These are phyloP conservation scores for Candida peoriensis DNA, from an alignment of 805 yeast species.

Conservation along the genomic window DNA sequence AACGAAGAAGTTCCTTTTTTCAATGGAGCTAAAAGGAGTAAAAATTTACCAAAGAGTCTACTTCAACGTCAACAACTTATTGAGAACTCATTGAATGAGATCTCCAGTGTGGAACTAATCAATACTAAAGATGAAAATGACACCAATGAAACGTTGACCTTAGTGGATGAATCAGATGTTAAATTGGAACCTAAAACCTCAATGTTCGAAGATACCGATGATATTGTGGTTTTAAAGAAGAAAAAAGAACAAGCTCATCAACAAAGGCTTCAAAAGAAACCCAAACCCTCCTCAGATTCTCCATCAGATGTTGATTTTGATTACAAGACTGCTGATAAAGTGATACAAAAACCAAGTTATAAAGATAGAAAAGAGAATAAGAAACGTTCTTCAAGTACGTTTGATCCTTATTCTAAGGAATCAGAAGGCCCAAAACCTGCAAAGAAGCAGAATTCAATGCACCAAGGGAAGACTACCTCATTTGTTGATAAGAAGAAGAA, in stretches of 20 bases:
- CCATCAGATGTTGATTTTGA: slow-evolving; percentile 32
- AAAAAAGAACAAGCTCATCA: slow-evolving; percentile 5
- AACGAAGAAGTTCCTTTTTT: slow-evolving; percentile 5
- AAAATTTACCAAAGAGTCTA: background rate
- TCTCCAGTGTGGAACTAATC: background rate
- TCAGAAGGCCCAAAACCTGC: slow-evolving; percentile 51
- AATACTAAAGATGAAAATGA: background rate
- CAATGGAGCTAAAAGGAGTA: background rate
- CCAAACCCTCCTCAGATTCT: background rate
- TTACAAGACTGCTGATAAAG: slow-evolving; percentile 38
- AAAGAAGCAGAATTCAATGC: slow-evolving; percentile 30
- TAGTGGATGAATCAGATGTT: background rate
- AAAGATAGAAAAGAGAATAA: slow-evolving; percentile 19
- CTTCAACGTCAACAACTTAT: slow-evolving; percentile 13
- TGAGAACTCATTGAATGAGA: background rate
- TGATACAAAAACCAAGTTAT: slow-evolving; percentile 26
- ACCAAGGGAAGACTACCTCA: slow-evolving; percentile 20
- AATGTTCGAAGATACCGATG: slow-evolving; percentile 20
- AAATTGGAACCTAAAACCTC: background rate
- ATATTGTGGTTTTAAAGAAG: slow-evolving; percentile 18
- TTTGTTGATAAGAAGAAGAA: slow-evolving; percentile 18
- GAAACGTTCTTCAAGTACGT: slow-evolving; percentile 35
- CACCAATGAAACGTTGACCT: background rate
- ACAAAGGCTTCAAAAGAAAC: too few relatives aligned
- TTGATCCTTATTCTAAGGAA: slow-evolving; percentile 54